A percentile compares a stretch with the other conserved stretches of the same genome.
phyloP scores from a whole-genome alignment of 441 rosid genomes.

The Euphorbia celastroides region DNA sequence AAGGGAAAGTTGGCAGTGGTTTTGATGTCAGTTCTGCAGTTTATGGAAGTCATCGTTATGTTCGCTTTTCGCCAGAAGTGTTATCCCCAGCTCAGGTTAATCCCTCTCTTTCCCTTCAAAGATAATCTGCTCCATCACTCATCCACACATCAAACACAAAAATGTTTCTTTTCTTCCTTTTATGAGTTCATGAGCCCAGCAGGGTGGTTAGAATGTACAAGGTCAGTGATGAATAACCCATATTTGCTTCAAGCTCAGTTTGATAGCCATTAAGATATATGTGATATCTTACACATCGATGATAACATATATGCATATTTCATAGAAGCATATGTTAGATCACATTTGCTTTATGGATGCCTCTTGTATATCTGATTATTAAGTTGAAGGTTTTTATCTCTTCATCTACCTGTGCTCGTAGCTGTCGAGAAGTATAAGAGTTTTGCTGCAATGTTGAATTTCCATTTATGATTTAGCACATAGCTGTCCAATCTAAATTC shows the following conservation, averaged over 20 bases:
- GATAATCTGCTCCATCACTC: background rate
- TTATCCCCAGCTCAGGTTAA: conserved; percentile 81
- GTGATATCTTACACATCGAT: background rate
- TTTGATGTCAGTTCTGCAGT: conserved; percentile 98
- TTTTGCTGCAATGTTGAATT: background rate
- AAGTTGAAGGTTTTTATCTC: background rate
- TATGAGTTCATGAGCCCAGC: background rate
- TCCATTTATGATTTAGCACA: background rate
- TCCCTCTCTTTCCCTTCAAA: no score
- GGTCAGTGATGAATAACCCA: no score
- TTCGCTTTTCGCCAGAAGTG: conserved; percentile 90
- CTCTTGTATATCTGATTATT: no score
- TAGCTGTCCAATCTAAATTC: no score
- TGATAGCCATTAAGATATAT: no score
- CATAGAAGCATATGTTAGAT: background rate
- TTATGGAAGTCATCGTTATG: conserved; percentile 91
- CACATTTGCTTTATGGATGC: background rate
- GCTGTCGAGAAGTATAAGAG: no score
- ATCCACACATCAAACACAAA: background rate
- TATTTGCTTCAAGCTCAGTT: no score
- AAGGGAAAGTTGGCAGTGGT: conserved; percentile 99
- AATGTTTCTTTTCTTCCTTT: background rate
- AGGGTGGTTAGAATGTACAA: no score
- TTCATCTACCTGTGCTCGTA: background rate
- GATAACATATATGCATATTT: background rate